These are phyloP conservation scores for Polyporus tsugae DNA, from an alignment of 1,284 basidiomycete genomes.

Conservation along the genomic window DNA sequence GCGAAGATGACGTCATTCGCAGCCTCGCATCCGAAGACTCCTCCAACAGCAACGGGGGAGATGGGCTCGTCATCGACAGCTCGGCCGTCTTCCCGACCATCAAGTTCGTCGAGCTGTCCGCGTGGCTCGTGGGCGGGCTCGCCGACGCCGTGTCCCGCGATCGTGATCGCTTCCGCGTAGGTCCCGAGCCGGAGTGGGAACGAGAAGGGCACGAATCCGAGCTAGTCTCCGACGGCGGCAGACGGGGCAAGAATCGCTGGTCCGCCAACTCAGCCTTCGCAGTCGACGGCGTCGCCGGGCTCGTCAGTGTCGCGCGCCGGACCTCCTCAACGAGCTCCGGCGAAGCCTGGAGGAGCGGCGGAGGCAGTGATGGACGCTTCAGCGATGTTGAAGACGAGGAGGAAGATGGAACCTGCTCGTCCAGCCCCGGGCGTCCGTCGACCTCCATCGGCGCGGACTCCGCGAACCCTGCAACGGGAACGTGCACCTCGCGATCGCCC, in stretches of 20 bases:
- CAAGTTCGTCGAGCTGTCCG: slow-evolving; percentile 32
- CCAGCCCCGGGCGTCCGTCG: slow-evolving; percentile 26
- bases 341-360: slow-evolving; percentile 33
- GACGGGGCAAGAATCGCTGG: slow-evolving; percentile 1
- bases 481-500: slow-evolving; percentile 45
- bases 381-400: background rate
- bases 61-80: slow-evolving; percentile 28
- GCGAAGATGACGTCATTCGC: background rate
- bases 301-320: slow-evolving; percentile 30
- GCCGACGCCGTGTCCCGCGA: slow-evolving; percentile 17
- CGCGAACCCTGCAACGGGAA: slow-evolving; percentile 39
- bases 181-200: slow-evolving; percentile 17
- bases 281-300: background rate
- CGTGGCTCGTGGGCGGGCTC: slow-evolving; percentile 32
- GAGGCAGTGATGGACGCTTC: slow-evolving; percentile 18
- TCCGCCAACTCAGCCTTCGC: slow-evolving; percentile 7
- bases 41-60: slow-evolving; percentile 17
- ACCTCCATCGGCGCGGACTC: slow-evolving; percentile 39
- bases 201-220: slow-evolving; percentile 25
- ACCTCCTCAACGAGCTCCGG: slow-evolving; percentile 38
- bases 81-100: slow-evolving; percentile 33
- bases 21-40: background rate
- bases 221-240: slow-evolving; percentile 26
- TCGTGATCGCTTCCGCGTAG: slow-evolving; percentile 7
- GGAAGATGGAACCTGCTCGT: background rate